Base-by-base conservation (phyloP, 1,284 basidiomycete genomes). In the Papiliotrema fonsecae region DNA sequence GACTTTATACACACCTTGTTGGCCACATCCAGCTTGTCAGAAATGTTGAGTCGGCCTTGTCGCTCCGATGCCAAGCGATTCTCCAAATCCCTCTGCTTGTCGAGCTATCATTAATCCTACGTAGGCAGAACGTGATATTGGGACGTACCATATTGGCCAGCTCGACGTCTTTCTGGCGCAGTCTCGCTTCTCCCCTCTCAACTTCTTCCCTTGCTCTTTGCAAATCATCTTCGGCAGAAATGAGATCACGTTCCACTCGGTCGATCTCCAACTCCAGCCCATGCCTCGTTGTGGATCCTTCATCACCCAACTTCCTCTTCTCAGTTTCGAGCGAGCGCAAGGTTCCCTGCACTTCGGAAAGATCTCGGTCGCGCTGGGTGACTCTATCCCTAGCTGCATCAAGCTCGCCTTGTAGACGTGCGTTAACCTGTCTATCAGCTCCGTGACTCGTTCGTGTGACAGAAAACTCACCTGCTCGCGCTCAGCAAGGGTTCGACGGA, bases 231-330 rank as follows among this genome's bases (percentile, higher is more conserved):
- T 94, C 88, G 11, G 85, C 78, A 6, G 86, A 77, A 56, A 84
- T 82, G 21, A 96, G 67, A 67, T 97, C 94, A 27, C 92, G 81
- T 66, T 87, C 86, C 42, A 94, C 76, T 2, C 91, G 78, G 60
- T 97, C 93, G 4, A 91, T 80, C 72, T 97, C 93, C 24, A 97
- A 80, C 69, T 96, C 88, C 34, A 97, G 75, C 0, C 88, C 88
- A 76, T 90, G 89, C 49, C 84, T 80, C 41, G 90, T 87, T 10
- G 84, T 86, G 1, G 86, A 86, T 60, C 87, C 85, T 26, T 83
- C 79, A 74, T 91, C 87, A 32, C 89, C 89, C 5, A 84, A 76
- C 52, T 84, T 81, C 74, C 83, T 83, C 5, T 72, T 60, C 49
- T 78, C 76, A 42, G 69, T 66, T 47, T 79, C 76, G 25, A 78